phyloP scores from a whole-genome alignment of 2,329 filamentous ascomycete genomes.

The Chaetomiaceae sp. region DNA sequence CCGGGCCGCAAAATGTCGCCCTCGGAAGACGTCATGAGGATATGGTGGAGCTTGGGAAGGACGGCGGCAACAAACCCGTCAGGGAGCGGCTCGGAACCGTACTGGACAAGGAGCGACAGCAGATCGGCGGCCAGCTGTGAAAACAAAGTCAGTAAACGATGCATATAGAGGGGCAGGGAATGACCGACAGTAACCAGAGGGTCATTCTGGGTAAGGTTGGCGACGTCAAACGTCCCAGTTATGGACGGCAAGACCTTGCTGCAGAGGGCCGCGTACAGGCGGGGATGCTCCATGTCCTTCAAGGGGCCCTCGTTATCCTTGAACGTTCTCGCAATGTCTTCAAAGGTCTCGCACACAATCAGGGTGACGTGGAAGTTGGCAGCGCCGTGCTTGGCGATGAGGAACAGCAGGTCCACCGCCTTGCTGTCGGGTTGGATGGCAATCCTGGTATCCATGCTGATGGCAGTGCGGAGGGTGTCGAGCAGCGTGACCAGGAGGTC shows the following conservation, averaged over 20 bases:
- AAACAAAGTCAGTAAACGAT: constrained; percentile 11
- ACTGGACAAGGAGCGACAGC: constrained; percentile 72
- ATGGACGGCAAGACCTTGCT: constrained; percentile 82
- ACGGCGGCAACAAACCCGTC: constrained; percentile 78
- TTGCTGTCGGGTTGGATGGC: constrained; percentile 67
- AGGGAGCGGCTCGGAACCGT: constrained; percentile 80
- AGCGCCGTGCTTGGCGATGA: constrained; percentile 81
- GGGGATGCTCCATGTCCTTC: constrained; percentile 45
- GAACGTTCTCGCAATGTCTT: constrained; percentile 72
- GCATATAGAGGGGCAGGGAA: not conserved
- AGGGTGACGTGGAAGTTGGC: constrained; percentile 87
- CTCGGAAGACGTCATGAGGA: constrained; percentile 80
- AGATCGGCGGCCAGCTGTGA: constrained; percentile 69
- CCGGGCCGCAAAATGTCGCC: constrained; percentile 84
- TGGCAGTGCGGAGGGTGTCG: constrained; percentile 78
- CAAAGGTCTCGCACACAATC: constrained; percentile 84
- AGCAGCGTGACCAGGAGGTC: constrained; percentile 88
- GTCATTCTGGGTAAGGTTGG: constrained; percentile 77
- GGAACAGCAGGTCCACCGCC: constrained; percentile 80
- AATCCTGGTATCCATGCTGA: constrained; percentile 71
- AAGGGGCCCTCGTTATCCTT: constrained; percentile 14
- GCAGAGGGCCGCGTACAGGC: constrained; percentile 74
- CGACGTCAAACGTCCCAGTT: constrained; percentile 84
- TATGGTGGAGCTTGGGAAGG: constrained; percentile 78
- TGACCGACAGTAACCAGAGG: constrained; percentile 67